These are phyloP conservation scores for Mangifera indica DNA, from an alignment of 345 rosid genomes.

Conservation along the genomic window DNA sequence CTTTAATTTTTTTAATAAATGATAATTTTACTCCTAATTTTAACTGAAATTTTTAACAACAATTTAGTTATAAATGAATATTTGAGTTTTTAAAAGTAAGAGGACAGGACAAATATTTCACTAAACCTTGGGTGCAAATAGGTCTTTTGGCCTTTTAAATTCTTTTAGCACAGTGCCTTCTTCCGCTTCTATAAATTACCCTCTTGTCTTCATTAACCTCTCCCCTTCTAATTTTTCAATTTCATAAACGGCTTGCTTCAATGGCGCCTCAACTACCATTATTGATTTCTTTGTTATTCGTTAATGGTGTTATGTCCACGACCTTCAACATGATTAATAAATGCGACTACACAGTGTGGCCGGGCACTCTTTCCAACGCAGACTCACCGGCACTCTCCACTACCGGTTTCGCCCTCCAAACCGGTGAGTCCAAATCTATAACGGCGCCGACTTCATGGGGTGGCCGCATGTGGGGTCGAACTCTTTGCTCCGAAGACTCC, in stretches of 20 bases:
- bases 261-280: constrained; percentile 49
- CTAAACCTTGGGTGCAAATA: no score
- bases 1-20: no score
- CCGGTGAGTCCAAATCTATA: constrained; percentile 54
- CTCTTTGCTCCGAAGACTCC: constrained; percentile 66
- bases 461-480: constrained; percentile 93
- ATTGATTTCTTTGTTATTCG: constrained; percentile 15
- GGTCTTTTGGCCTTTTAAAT: no score
- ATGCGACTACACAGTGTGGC: constrained; percentile 85
- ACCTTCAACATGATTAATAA: constrained; percentile 65
- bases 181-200: no score
- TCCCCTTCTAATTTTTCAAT: constrained; percentile 10
- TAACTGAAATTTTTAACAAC: no score
- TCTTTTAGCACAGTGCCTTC: no score
- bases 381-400: constrained; percentile 61
- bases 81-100: no score
- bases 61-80: no score
- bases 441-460: constrained; percentile 83
- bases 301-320: constrained; percentile 44
- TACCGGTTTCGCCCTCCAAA: constrained; percentile 78
- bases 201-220: no score
- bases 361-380: constrained; percentile 78
- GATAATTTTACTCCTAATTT: no score
- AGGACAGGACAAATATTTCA: no score
- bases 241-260: neutral